A percentile compares a stretch with the other conserved stretches of the same genome.
These are phyloP conservation scores for Rhizopogon salebrosus DNA, from an alignment of 768 basidiomycete genomes.

Conservation along the genomic window DNA sequence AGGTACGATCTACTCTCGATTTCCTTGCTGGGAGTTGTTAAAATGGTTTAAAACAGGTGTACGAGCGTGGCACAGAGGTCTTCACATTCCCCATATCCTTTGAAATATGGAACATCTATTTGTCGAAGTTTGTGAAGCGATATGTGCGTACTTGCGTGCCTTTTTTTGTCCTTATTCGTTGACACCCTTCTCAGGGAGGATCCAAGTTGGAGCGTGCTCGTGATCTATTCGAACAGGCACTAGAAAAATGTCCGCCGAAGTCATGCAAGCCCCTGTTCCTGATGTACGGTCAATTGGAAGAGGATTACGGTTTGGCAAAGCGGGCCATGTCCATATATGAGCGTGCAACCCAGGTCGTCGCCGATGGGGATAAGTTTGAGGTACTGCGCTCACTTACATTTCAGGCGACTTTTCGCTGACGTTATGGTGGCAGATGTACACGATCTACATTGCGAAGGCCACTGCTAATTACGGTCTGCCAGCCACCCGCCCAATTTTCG, in stretches of 20 bases:
- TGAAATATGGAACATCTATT: constrained; percentile 98
- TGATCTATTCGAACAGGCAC: constrained; percentile 95
- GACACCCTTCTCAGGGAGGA: constrained; percentile 59
- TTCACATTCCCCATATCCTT: constrained; percentile 98
- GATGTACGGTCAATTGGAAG: constrained; percentile 94
- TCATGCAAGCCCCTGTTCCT: constrained; percentile 93
- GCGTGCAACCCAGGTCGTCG: constrained; percentile 81
- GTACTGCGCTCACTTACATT: constrained; percentile 35
- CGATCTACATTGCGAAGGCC: constrained; percentile 96
- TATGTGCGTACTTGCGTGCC: constrained; percentile 55
- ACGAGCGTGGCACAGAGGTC: constrained; percentile 93
- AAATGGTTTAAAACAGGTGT: constrained; percentile 49
- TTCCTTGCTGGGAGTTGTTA: not conserved
- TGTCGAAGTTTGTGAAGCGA: constrained; percentile 94
- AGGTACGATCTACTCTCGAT: constrained; percentile 40
- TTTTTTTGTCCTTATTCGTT: not conserved
- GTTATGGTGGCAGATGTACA: constrained; percentile 68
- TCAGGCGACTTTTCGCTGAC: not conserved
- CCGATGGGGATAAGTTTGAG: constrained; percentile 92
- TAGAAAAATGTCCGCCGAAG: constrained; percentile 94
- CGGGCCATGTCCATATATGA: constrained; percentile 95
- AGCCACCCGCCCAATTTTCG: constrained; percentile 94
- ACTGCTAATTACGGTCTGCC: constrained; percentile 94
- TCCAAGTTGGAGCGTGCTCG: constrained; percentile 93
- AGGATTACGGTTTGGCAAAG: constrained; percentile 92